Evolutionary conservation across 495 filamentous ascomycete genomes (phyloP).

Genomic region (Aspergillus asperescens): DNA sequence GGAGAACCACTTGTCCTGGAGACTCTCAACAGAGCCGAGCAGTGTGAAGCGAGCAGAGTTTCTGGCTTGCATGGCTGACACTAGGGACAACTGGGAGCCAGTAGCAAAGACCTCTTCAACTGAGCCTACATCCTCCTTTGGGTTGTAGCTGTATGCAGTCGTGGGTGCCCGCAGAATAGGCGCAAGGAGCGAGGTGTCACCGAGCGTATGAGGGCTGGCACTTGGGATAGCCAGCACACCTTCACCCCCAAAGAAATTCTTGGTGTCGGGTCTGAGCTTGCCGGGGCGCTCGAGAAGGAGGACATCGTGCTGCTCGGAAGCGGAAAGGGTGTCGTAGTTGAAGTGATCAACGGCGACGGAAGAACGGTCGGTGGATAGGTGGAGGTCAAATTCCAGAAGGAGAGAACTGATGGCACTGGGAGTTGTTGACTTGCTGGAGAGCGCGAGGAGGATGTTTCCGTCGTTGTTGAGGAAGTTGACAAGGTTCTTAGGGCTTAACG

Average conservation of each 20-base stretch:
- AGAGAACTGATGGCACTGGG: conserved; percentile 77
- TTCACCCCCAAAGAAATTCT: conserved; percentile 70
- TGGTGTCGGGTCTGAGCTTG: conserved; percentile 59
- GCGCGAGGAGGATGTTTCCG: conserved; percentile 88
- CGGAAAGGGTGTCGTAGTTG: conserved; percentile 75
- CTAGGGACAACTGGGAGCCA: conserved; percentile 74
- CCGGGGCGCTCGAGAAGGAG: conserved; percentile 65
- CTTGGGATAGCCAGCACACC: conserved; percentile 74
- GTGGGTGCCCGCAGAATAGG: conserved; percentile 75
- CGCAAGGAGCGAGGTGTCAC: conserved; percentile 65
- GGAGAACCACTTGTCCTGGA: conserved; percentile 87
- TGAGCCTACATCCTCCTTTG: conserved; percentile 72
- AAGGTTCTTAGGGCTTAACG: conserved; percentile 77
- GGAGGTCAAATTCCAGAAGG: conserved; percentile 85
- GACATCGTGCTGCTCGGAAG: conserved; percentile 81
- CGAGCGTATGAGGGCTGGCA: conserved; percentile 73
- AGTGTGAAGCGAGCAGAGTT: conserved; percentile 90
- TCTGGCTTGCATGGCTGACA: conserved; percentile 80
- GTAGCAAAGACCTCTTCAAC: conserved; percentile 79
- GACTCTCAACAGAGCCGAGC: conserved; percentile 76
- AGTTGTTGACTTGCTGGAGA: conserved; percentile 66
- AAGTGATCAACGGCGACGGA: conserved; percentile 90
- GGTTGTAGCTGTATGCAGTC: conserved; percentile 90
- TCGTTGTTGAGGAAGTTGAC: conserved; percentile 86
- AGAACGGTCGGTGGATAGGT: conserved; percentile 78